phyloP scores from a whole-genome alignment of 2,329 filamentous ascomycete species.

The Immersiporthe knoxdaviesiana region DNA sequence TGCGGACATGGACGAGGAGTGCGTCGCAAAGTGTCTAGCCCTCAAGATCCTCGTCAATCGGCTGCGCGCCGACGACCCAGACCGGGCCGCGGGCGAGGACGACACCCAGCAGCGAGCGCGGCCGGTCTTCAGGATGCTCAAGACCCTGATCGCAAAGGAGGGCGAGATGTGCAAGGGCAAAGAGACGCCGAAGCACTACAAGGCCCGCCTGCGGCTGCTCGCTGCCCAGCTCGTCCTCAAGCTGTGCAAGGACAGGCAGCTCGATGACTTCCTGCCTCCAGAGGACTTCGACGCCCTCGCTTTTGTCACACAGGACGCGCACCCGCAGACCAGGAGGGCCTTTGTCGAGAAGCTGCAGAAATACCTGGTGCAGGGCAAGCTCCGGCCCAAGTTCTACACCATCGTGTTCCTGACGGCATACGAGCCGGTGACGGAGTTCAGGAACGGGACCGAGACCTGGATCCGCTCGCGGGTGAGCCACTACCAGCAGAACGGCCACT shows the following conservation, averaged over 20 bases:
- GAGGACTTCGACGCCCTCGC: conserved; percentile 81
- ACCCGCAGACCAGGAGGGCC: conserved; percentile 71
- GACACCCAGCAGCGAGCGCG: conserved; percentile 60
- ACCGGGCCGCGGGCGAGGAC: conserved; percentile 47
- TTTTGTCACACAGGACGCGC: conserved; percentile 77
- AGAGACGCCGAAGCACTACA: conserved; percentile 77
- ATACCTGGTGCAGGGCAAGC: conserved; percentile 74
- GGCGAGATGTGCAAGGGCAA: conserved; percentile 80
- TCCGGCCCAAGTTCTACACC: conserved; percentile 80
- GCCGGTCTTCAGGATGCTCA: conserved; percentile 78
- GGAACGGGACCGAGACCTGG: conserved; percentile 81
- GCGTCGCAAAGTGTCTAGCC: conserved; percentile 80
- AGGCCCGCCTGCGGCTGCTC: conserved; percentile 76
- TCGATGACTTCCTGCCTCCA: conserved; percentile 75
- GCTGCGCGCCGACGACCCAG: conserved; percentile 61
- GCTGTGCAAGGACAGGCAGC: conserved; percentile 73
- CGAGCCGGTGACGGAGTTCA: conserved; percentile 77
- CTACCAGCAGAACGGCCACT: conserved; percentile 62
- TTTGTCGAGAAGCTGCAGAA: conserved; percentile 91
- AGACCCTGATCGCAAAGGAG: conserved; percentile 71
- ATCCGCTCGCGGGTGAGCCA: conserved; percentile 77
- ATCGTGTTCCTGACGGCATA: conserved; percentile 90
- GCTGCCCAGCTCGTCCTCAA: conserved; percentile 84
- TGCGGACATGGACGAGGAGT: conserved; percentile 75
- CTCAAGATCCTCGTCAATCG: conserved; percentile 86